Evolutionary conservation across 2,329 filamentous ascomycete genomes (phyloP), one percentile per base, ranked within the genome.

Genomic region (Zalaria sp.): DNA sequence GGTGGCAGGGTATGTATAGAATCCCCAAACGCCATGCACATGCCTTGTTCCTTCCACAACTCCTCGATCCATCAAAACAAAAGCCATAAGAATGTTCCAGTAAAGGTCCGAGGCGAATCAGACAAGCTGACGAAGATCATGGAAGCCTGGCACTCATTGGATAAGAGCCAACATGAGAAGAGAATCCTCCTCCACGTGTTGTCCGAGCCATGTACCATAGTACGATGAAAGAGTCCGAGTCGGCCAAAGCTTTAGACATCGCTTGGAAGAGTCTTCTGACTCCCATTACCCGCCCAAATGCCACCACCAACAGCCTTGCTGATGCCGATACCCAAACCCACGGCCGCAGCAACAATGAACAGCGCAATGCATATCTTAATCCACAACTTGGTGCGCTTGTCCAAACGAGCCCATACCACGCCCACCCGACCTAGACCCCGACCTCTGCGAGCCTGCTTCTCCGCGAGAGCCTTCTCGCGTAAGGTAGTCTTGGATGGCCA

Each of bases 401-500:
- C 61, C 49, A 67, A 49, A 44, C 52, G 54, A 39, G 54, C 52
- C 60, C 67, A 67, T 29, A 41, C 45, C 34, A 53, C 44, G 32
- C 49, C 46, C 27, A 56, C 38, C 10, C 51, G 49, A 4, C 46
- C 46, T 34, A 58, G 57, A 38, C 57, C 59, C 38, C 55, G 57
- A 38, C 52, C 53, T 37, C 59, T 44, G n/a, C 39, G 40, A n/a
- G 49, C 44, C 5, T 47, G 44, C 44, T 52, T 48, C 46, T 50
- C 46, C 48, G 48, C 49, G 27, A 31, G 53, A 26, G 52, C 54
- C 39, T 52, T 48, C 49, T 65, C 60, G 50, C 63, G 56, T 43
- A 70, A 59, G 28, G 66, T 65, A 53, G 67, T 60, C 48, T 62
- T 61, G 35, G 65, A 64, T 5, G 67, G 67, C 67, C 67, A 71